Percentiles rank a stretch among this genome's conserved stretches.
Conservation (phyloP, 192 early-diverging fungal species). For the Coemansia sp. region DNA sequence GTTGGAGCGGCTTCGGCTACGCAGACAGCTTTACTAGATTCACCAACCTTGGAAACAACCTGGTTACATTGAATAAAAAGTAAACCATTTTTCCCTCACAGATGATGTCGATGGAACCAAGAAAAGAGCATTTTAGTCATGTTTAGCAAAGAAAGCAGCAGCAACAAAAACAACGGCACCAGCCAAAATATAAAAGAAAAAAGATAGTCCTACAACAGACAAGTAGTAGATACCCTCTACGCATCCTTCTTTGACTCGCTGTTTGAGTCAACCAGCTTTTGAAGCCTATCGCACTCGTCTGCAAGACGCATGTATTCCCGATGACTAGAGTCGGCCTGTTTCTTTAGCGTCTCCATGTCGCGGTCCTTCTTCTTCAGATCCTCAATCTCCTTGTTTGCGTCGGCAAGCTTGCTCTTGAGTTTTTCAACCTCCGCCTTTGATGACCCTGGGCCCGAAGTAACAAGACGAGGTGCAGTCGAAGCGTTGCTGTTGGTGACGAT, state of each 20-base stretch:
- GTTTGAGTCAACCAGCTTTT: constrained; percentile 32
- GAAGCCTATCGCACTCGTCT: constrained; percentile 40
- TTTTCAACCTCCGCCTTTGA: constrained; percentile 33
- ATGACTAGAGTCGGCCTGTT: constrained; percentile 54
- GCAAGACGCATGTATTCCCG: constrained; percentile 56
- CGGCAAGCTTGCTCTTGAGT: constrained; percentile 38
- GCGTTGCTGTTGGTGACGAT: constrained; percentile 25
- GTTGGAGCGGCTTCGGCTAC: constrained; percentile 43
- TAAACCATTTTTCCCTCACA: background rate
- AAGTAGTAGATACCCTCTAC: background rate
- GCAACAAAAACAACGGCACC: no score
- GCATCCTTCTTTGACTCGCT: constrained; percentile 53
- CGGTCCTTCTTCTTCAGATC: constrained; percentile 47
- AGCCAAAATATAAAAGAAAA: background rate
- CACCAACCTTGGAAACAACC: background rate
- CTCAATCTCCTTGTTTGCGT: constrained; percentile 47
- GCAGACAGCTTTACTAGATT: constrained; percentile 10
- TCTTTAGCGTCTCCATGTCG: constrained; percentile 54
- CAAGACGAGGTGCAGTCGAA: constrained; percentile 18
- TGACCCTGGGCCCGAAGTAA: constrained; percentile 26
- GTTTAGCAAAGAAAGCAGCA: background rate
- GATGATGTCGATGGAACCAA: background rate
- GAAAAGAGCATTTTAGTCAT: background rate
- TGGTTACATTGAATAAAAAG: background rate
- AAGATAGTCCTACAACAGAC: background rate